Percentiles rank a stretch among this genome's conserved stretches.
phyloP scores from a whole-genome alignment of 139 green algal genomes.

The Chlamydomonas schloesseri region DNA sequence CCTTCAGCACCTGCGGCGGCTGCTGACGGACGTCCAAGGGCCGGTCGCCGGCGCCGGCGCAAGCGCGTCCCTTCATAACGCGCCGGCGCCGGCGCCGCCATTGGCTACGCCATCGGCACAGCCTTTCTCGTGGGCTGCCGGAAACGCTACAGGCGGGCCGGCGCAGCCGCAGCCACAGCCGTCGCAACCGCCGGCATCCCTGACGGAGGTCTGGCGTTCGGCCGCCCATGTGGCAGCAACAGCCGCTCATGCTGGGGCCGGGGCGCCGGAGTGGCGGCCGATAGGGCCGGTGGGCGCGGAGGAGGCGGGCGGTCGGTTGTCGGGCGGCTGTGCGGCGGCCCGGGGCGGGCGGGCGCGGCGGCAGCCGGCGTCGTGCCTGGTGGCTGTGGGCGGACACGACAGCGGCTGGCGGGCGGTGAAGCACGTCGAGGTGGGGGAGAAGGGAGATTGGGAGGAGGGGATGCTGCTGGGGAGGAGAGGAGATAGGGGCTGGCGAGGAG shows the following conservation, averaged over 20 bases:
- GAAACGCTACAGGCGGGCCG: too few relatives aligned
- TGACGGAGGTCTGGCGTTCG: too few relatives aligned
- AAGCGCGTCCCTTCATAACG: too few relatives aligned
- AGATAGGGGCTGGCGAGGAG: too few relatives aligned
- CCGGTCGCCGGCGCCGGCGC: not conserved
- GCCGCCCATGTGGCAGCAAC: not conserved
- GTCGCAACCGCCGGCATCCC: too few relatives aligned
- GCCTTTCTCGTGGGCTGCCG: too few relatives aligned
- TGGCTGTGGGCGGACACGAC: constrained; percentile 57
- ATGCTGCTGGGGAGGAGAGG: too few relatives aligned
- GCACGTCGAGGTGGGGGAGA: constrained; percentile 44
- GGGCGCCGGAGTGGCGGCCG: not conserved
- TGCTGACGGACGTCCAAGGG: not conserved
- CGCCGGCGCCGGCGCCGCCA: not conserved
- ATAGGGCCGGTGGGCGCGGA: not conserved
- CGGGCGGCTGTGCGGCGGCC: not conserved
- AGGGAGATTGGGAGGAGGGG: too few relatives aligned
- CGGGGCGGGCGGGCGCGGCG: constrained; percentile 16
- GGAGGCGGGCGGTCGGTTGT: too few relatives aligned
- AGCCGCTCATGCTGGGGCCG: not conserved
- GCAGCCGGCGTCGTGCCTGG: constrained; percentile 22
- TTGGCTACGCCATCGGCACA: too few relatives aligned
- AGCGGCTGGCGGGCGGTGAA: constrained; percentile 57
- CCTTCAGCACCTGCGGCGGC: not conserved
- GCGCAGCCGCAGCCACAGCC: too few relatives aligned